A percentile compares a stretch with the other conserved stretches of the same genome.
Conservation (phyloP, 345 rosid species). For the Gossypium longicalyx region DNA sequence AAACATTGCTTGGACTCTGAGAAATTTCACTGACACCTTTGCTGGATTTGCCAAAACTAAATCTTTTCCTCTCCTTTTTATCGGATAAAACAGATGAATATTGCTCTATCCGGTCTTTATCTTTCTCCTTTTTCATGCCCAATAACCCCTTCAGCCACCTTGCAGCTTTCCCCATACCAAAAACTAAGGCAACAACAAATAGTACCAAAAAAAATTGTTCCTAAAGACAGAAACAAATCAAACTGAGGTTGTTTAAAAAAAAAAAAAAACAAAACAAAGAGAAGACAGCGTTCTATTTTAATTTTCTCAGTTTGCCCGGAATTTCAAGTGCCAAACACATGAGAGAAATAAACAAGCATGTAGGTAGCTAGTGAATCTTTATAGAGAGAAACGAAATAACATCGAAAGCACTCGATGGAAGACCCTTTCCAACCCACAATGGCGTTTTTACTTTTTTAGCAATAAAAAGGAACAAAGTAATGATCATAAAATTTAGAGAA, state of each 20-base stretch:
- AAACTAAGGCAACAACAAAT: constrained; percentile 6
- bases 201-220: neutral
- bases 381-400: constrained; percentile 12
- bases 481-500: constrained; percentile 5
- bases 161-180: constrained; percentile 55
- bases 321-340: constrained; percentile 21
- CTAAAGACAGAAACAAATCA: constrained; percentile 12
- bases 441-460: neutral
- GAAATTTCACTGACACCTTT: constrained; percentile 16
- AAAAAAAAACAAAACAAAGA: neutral
- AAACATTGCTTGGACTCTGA: constrained; percentile 18
- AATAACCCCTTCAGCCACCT: constrained; percentile 75
- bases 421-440: neutral
- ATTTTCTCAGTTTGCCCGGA: constrained; percentile 9
- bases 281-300: neutral
- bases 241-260: neutral
- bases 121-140: constrained; percentile 46
- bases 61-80: constrained; percentile 44
- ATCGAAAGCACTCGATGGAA: constrained; percentile 23
- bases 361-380: constrained; percentile 21
- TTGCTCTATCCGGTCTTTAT: constrained; percentile 9
- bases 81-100: constrained; percentile 22
- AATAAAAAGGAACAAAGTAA: constrained; percentile 10
- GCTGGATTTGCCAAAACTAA: constrained; percentile 42
- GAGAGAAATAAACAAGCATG: constrained; percentile 19